Evolutionary conservation across 768 basidiomycete species (phyloP), one percentile per base, ranked within the genome.

Genomic region (Glaciozyma antarctica): DNA sequence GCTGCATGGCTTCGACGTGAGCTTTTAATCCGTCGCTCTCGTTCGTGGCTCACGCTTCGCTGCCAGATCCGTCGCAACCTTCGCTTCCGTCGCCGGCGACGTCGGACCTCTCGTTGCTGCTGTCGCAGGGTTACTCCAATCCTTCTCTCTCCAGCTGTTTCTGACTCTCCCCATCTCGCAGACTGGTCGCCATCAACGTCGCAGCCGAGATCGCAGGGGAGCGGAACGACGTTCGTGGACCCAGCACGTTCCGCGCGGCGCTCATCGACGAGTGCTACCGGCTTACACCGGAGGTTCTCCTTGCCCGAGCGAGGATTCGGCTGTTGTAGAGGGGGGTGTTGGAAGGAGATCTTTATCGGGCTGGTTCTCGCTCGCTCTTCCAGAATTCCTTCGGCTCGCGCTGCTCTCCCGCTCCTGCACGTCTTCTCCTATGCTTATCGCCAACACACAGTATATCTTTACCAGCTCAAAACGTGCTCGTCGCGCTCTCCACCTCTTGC

Each of bases 21-120:
- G 64, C 62, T 8, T 6, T 17, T 34, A 38, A 12, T 16, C 24
- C 38, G 6, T 38, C 21, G 3, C 32, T 9, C 15, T 9, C 4
- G 24, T n/a, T 3, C n/a, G 7, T 94, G 90, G 73, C 84, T 93
- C 75, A 48, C 7, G 57, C 69, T 8, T 62, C 66, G 16, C 52
- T 58, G 64, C 32, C 62, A 87, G 87, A 15, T 80, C 82, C 38
- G 82, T 94, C 56, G 87, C 90, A 0, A 83, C 86, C 21, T 92
- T 86, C 41, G 76, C 76, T n/a, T 74, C 77, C 51, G 74, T 70
- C 62, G 74, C 56, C 71, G 66, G 64, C 68, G 72, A 65, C 60
- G 67, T 71, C 22, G 72, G 71, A 1, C 54, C 65, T 81, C 77
- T 95, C 43, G 68, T 83, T 17, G 90, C 82, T 1, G 82, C 90